Percentiles rank a stretch among this genome's conserved stretches.
These are phyloP conservation scores for Liriodendron chinense DNA, from an alignment of 164 flowering plant genomes.

Conservation along the genomic window DNA sequence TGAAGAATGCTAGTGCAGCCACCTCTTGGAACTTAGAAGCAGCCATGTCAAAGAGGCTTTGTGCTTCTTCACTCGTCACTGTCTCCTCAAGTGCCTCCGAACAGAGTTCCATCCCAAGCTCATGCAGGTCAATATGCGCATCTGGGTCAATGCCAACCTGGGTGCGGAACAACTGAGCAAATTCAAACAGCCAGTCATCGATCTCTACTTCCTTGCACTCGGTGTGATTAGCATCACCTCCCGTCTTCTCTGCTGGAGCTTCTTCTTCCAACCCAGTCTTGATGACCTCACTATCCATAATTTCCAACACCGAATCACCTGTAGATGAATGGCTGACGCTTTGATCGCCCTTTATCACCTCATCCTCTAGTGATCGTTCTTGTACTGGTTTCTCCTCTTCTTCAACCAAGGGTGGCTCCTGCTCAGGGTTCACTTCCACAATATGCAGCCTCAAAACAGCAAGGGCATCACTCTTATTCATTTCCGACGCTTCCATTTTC, in stretches of 20 bases:
- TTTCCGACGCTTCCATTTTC: slow-evolving; percentile 39
- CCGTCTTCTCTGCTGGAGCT: slow-evolving; percentile 45
- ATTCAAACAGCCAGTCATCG: slow-evolving; percentile 97
- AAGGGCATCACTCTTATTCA: slow-evolving; percentile 32
- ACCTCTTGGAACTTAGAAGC: slow-evolving; percentile 95
- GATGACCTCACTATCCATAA: slow-evolving; percentile 37
- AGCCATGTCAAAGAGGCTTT: slow-evolving; percentile 85
- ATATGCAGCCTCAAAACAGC: slow-evolving; percentile 78
- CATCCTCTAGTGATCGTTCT: slow-evolving; percentile 26
- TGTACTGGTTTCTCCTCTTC: slow-evolving; percentile 60
- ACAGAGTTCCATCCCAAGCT: slow-evolving; percentile 96
- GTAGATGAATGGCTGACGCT: slow-evolving; percentile 53
- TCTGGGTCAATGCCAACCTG: slow-evolving; percentile 96
- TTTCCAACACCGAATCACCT: slow-evolving; percentile 46
- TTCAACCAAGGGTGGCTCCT: slow-evolving; percentile 77
- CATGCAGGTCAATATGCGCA: slow-evolving; percentile 92
- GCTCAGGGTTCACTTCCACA: slow-evolving; percentile 92
- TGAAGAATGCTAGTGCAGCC: slow-evolving; percentile 89
- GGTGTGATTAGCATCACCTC: slow-evolving; percentile 18
- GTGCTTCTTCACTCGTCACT: slow-evolving; percentile 95
- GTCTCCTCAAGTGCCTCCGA: slow-evolving; percentile 97
- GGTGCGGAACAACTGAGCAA: slow-evolving; percentile 87
- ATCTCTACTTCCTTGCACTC: slow-evolving; percentile 87
- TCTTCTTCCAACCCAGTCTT: slow-evolving; percentile 38
- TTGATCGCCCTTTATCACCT: slow-evolving; percentile 59